Percentiles rank a stretch among this genome's conserved stretches.
Evolutionary conservation across 78 protist species (phyloP).

Genomic region (Neovahlkampfia damariscottae): DNA sequence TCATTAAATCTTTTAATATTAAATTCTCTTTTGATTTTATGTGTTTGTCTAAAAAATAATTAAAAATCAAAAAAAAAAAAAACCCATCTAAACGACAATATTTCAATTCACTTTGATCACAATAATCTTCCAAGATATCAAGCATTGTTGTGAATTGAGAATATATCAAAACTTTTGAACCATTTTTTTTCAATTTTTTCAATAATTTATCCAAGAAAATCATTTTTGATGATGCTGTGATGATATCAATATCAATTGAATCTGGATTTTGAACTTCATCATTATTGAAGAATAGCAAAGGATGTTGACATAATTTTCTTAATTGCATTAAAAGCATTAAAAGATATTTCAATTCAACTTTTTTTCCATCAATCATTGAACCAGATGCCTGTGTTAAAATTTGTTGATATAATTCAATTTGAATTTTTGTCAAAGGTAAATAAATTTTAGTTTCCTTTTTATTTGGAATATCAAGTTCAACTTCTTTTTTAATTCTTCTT

Average conservation of each 20-base stretch:
- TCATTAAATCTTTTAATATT: constrained; percentile 83
- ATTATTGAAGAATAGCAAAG: constrained; percentile 42
- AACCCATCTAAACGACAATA: constrained; percentile 83
- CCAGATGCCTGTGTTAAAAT: not conserved
- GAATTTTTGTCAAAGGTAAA: not conserved
- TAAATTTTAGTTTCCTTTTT: constrained; percentile 12
- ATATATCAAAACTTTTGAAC: constrained; percentile 84
- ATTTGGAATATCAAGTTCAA: constrained; percentile 8
- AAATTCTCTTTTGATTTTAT: constrained; percentile 63
- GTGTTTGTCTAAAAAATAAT: too few species aligned
- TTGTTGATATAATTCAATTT: not conserved
- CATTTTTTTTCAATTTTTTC: constrained; percentile 43
- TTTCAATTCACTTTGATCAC: constrained; percentile 38
- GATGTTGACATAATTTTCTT: constrained; percentile 91
- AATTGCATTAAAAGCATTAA: constrained; percentile 79
- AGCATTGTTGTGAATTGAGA: constrained; percentile 86
- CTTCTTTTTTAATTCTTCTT: constrained; percentile 28
- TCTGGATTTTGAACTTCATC: not conserved
- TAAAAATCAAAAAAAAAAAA: constrained; percentile 20
- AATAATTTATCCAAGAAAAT: constrained; percentile 80
- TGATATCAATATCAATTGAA: not conserved
- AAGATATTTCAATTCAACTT: constrained; percentile 17
- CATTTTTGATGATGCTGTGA: constrained; percentile 52
- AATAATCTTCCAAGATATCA: constrained; percentile 74
- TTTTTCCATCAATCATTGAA: too few species aligned